Conservation (phyloP, 2,329 filamentous ascomycete species). For the Cadophora sp. region DNA sequence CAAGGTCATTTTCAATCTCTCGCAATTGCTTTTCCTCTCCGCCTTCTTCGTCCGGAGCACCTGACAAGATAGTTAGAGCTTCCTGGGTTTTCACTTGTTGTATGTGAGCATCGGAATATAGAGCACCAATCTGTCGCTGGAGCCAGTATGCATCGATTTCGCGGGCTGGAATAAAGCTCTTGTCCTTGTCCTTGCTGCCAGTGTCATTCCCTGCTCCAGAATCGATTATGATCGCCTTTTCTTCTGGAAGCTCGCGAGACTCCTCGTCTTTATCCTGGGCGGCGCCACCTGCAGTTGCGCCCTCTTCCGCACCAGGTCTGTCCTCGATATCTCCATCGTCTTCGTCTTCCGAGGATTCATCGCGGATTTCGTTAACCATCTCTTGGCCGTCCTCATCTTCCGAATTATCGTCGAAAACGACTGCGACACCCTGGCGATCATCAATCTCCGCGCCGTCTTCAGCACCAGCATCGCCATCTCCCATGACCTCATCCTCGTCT, state of each 20-base stretch:
- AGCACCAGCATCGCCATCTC: conserved; percentile 69
- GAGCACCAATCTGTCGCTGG: conserved; percentile 85
- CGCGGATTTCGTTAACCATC: conserved; percentile 84
- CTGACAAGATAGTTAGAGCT: conserved; percentile 83
- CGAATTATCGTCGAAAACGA: conserved; percentile 92
- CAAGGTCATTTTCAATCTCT: conserved; percentile 97
- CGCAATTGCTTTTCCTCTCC: conserved; percentile 85
- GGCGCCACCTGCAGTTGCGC: conserved; percentile 58
- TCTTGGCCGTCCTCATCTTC: conserved; percentile 83
- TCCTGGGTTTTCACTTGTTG: conserved; percentile 92
- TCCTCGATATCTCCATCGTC: conserved; percentile 75
- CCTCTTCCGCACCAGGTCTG: conserved; percentile 56
- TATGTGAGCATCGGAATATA: conserved; percentile 90
- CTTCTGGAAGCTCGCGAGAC: conserved; percentile 58
- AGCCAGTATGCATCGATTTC: conserved; percentile 98
- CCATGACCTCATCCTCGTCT: conserved; percentile 91
- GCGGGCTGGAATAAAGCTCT: conserved; percentile 75
- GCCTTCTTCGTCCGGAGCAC: conserved; percentile 74
- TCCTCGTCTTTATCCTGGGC: conserved; percentile 57
- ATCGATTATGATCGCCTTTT: conserved; percentile 85
- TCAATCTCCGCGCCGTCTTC: conserved; percentile 82
- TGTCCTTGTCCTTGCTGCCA: conserved; percentile 57
- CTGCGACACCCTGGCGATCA: conserved; percentile 94
- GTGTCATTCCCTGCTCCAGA: conserved; percentile 60
- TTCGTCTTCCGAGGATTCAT: conserved; percentile 85